phyloP scores from a whole-genome alignment of 768 basidiomycete genomes.

The Calocera viscosa region DNA sequence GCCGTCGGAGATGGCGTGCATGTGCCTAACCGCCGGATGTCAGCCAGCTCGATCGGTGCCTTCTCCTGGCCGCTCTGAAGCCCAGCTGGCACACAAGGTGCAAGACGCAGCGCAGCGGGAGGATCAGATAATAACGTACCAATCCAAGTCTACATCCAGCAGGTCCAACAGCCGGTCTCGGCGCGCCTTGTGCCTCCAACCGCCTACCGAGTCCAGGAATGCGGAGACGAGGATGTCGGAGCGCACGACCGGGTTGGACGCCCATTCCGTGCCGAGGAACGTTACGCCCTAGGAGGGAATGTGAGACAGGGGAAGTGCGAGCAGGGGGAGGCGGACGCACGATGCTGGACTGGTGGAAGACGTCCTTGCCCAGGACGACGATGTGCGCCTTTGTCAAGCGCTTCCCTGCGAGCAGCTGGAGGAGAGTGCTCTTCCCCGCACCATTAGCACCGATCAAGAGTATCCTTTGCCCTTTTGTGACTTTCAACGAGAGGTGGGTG shows the following conservation, averaged over 20 bases:
- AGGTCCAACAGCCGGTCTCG: slow-evolving; percentile 79
- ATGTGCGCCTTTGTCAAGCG: slow-evolving; percentile 53
- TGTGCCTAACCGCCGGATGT: slow-evolving; percentile 43
- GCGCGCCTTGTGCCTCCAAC: slow-evolving; percentile 82
- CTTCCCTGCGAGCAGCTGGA: slow-evolving; percentile 90
- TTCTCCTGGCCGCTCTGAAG: too few relatives aligned
- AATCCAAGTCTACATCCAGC: slow-evolving; percentile 87
- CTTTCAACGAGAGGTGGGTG: slow-evolving; percentile 45
- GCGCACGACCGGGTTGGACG: slow-evolving; percentile 92
- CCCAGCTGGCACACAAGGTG: neutral
- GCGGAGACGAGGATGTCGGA: slow-evolving; percentile 83
- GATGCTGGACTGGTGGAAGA: slow-evolving; percentile 72
- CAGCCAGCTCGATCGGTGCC: too few relatives aligned
- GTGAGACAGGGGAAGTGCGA: slow-evolving; percentile 11
- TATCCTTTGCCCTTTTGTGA: slow-evolving; percentile 68
- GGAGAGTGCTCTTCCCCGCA: slow-evolving; percentile 90
- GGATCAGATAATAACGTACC: too few relatives aligned
- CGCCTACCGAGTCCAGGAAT: slow-evolving; percentile 95
- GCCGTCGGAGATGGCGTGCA: slow-evolving; percentile 93
- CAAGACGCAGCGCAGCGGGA: neutral
- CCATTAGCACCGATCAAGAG: slow-evolving; percentile 91
- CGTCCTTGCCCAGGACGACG: slow-evolving; percentile 65
- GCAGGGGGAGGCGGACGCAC: slow-evolving; percentile 28
- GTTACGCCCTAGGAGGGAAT: slow-evolving; percentile 44
- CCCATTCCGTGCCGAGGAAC: slow-evolving; percentile 93